Base-by-base conservation (phyloP, 495 filamentous ascomycete species). In the Xylaria scruposa region DNA sequence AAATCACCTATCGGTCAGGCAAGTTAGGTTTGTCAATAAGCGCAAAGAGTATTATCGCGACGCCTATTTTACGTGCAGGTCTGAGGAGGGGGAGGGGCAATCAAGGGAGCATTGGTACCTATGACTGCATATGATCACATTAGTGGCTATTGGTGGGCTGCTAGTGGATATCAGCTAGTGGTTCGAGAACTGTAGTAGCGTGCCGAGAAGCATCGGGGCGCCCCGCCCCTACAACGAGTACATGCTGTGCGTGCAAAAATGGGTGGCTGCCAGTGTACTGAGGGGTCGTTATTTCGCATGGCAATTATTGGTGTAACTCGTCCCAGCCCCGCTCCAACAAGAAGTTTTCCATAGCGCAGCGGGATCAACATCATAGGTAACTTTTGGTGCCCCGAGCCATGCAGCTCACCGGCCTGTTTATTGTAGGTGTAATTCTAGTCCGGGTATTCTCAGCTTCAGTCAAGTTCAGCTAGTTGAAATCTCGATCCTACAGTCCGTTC, bases 31-130 rank as follows among this genome's bases (percentile, higher is more conserved):
- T 29, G 9, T 12, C 13, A 49, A 40, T 21, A 26, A 44, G 36
- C 19, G 5, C 29, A 38, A 61, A 15, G 8, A 33, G 29, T n/a
- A 64, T 44, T 63, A 53, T 67, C 65, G 24, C 65, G 65, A 67
- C 26, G 42, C 47, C n/a, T 67, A 38, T 53, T 67, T 54, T 44
- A 26, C 36, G 5, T 4, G 10, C 31, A 36, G 4, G 26, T 61
- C 40, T 3, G 33, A 60, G 67, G 66, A 69, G 67, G 67, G 67
- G 67, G 67, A 69, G 67, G 67, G 67, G 67, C 53, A 69, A 33
- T 66, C 24, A 29, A 63, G 38, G 60, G 38, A 63, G 60, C 29
- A 53, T 56, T 26, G 31, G 49, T n/a, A 26, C 63, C 51, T 58
- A 67, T 67, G 64, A 67, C 65, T 44, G 24, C 67, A 60, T 69